phyloP scores from a whole-genome alignment of 2,329 filamentous ascomycete genomes.

The Penicillium janthinellum region DNA sequence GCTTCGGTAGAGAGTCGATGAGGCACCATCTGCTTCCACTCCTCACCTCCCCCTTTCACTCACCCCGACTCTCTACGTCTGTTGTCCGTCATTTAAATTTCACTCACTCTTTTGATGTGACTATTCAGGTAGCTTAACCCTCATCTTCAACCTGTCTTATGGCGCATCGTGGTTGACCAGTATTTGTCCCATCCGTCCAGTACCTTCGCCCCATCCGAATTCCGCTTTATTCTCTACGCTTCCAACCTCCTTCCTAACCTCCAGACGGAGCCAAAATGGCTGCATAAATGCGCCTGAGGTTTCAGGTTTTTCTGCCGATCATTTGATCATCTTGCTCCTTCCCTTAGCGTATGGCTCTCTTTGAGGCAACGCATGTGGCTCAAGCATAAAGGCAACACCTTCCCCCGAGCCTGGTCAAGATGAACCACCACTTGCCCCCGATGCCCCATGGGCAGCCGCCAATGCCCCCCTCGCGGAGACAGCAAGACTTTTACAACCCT shows the following conservation, averaged over 20 bases:
- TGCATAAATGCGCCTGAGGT: constrained; percentile 33
- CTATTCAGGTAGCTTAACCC: constrained; percentile 3
- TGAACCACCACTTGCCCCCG: constrained; percentile 49
- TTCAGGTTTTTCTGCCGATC: constrained; percentile 14
- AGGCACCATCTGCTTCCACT: constrained; percentile 11
- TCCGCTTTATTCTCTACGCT: constrained; percentile 11
- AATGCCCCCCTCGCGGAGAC: constrained; percentile 51
- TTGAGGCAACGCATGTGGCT: constrained; percentile 45
- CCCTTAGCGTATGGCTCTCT: constrained; percentile 43
- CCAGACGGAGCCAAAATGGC: constrained; percentile 37
- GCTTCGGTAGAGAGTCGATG: constrained; percentile 19
- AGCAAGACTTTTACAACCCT: constrained; percentile 49
- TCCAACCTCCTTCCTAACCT: constrained; percentile 11
- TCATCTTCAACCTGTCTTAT: not conserved
- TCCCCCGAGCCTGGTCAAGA: constrained; percentile 40
- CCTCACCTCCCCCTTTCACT: constrained; percentile 3
- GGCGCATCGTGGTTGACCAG: constrained; percentile 8
- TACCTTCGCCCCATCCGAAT: constrained; percentile 5
- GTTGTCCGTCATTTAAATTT: constrained; percentile 2
- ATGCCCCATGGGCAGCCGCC: constrained; percentile 54
- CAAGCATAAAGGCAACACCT: constrained; percentile 38
- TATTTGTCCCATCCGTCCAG: constrained; percentile 15
- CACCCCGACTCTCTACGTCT: constrained; percentile 4
- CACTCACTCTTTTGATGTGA: constrained; percentile 1
- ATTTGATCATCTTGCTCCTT: constrained; percentile 25